A percentile compares a stretch with the other conserved stretches of the same genome.
These are phyloP conservation scores for Ceratobasidium theobromae DNA, from an alignment of 1,284 basidiomycete species.

Conservation along the genomic window DNA sequence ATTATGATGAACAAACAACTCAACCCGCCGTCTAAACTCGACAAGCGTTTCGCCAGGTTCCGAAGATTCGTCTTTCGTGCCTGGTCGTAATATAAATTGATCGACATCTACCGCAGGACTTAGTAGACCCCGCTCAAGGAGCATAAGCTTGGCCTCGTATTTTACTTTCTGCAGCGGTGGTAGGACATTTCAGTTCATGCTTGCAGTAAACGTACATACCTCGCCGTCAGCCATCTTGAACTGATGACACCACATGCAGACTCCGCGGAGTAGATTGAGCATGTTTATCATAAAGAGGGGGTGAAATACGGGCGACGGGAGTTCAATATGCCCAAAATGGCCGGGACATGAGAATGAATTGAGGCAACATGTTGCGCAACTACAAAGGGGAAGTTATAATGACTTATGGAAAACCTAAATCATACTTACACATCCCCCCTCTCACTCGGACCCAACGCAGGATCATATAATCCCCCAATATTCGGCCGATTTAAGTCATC, in stretches of 20 bases:
- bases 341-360: conserved; percentile 95
- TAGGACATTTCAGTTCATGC: neutral
- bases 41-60: conserved; percentile 56
- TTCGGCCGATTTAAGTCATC: conserved; percentile 95
- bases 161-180: conserved; percentile 63
- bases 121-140: conserved; percentile 88
- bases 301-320: conserved; percentile 94
- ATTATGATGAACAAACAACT: conserved; percentile 69
- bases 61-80: conserved; percentile 44
- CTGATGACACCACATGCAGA: conserved; percentile 95
- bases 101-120: conserved; percentile 79
- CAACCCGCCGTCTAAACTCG: conserved; percentile 69
- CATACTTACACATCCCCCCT: conserved; percentile 73
- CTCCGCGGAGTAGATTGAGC: conserved; percentile 84
- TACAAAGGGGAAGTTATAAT: conserved; percentile 44
- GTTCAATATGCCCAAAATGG: conserved; percentile 98
- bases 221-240: conserved; percentile 81
- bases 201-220: conserved; percentile 53
- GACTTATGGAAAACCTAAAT: neutral
- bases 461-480: conserved; percentile 92
- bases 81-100: conserved; percentile 48
- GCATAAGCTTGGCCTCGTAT: conserved; percentile 83
- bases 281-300: conserved; percentile 95
- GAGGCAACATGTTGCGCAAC: conserved; percentile 91
- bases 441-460: conserved; percentile 88